Percentiles rank a stretch among this genome's conserved stretches.
Conservation (phyloP, 176 grass and related monocot genomes). For the Lolium multiflorum region DNA sequence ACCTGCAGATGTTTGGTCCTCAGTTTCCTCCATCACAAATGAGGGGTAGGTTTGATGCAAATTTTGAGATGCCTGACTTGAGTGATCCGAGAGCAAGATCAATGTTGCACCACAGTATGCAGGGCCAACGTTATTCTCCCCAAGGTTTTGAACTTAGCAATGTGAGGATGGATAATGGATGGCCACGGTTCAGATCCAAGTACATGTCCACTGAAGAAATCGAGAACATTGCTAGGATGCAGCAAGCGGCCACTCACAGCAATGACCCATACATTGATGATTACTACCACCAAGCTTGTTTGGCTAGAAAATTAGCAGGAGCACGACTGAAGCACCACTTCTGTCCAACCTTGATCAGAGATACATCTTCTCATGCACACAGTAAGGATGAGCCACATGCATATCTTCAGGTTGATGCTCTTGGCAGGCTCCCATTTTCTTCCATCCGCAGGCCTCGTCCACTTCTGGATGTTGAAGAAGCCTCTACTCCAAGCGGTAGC, state of each 20-base stretch:
- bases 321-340: conserved; percentile 64
- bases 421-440: conserved; percentile 85
- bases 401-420: conserved; percentile 88
- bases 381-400: conserved; percentile 81
- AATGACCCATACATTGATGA: conserved; percentile 83
- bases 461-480: conserved; percentile 80
- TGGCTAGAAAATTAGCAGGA: conserved; percentile 66
- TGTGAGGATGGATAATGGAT: conserved; percentile 59
- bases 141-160: conserved; percentile 52
- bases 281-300: conserved; percentile 86
- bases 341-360: conserved; percentile 67
- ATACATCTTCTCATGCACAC: conserved; percentile 44
- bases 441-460: conserved; percentile 81
- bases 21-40: conserved; percentile 58
- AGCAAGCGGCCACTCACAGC: conserved; percentile 76
- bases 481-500: conserved; percentile 42
- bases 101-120: conserved; percentile 42
- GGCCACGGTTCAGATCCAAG: conserved; percentile 59
- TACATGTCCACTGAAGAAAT: conserved; percentile 79
- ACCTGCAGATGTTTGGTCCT: conserved; percentile 41
- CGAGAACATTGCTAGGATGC: conserved; percentile 75
- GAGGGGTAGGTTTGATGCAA: conserved; percentile 56
- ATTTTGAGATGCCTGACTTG: conserved; percentile 54
- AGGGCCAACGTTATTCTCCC: conserved; percentile 41
- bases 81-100: conserved; percentile 58